phyloP scores from a whole-genome alignment of 139 green algal species.

The Tetraselmis striata region DNA sequence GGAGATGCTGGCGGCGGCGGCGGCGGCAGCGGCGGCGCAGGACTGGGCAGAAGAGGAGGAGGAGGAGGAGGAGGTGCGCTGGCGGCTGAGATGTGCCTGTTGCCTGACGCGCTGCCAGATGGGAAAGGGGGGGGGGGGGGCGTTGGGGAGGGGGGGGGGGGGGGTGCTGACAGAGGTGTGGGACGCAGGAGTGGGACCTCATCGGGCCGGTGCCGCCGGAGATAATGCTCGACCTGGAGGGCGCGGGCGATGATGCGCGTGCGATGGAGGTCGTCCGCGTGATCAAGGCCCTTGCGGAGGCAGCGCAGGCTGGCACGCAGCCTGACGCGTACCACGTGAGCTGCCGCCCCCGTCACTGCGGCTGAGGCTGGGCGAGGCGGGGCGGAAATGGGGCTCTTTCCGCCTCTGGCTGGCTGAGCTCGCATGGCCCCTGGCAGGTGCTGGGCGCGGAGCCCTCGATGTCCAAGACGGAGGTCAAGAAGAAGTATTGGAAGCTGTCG shows the following conservation, averaged over 20 bases:
- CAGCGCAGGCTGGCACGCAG: background rate
- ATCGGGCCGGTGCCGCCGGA: background rate
- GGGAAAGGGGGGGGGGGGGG: too few relatives aligned
- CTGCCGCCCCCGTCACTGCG: background rate
- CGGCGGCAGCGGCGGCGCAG: conserved; percentile 21
- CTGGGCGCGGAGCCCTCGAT: conserved; percentile 41
- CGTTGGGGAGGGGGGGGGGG: too few relatives aligned
- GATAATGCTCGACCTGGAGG: background rate
- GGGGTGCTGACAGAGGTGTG: too few relatives aligned
- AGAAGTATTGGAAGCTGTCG: conserved; percentile 70
- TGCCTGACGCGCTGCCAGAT: too few relatives aligned
- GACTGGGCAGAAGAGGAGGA: conserved; percentile 12
- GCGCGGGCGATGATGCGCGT: conserved; percentile 19
- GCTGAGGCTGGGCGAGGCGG: conserved; percentile 7
- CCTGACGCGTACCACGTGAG: background rate
- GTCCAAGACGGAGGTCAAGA: conserved; percentile 47
- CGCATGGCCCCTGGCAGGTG: conserved; percentile 61
- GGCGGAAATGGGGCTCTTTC: too few relatives aligned
- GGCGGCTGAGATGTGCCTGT: background rate
- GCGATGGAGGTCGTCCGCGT: conserved; percentile 48
- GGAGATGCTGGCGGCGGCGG: conserved; percentile 52
- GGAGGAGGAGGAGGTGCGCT: conserved; percentile 25
- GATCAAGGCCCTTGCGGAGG: conserved; percentile 26
- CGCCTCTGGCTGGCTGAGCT: too few relatives aligned
- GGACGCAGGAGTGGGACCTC: background rate